A percentile compares a stretch with the other conserved stretches of the same genome.
These are phyloP conservation scores for Bruguiera hainesii DNA, from an alignment of 441 rosid species.

Conservation along the genomic window DNA sequence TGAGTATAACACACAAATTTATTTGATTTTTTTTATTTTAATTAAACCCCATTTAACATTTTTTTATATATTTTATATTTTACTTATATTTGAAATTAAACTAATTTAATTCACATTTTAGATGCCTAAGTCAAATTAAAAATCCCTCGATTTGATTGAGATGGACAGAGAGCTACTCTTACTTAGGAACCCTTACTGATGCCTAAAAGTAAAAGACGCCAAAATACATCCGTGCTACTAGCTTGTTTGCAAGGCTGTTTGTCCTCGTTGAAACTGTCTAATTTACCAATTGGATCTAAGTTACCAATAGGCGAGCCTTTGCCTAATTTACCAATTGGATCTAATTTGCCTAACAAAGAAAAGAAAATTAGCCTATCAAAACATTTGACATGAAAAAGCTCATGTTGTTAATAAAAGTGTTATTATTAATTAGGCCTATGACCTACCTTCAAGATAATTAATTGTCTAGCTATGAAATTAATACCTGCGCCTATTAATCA, in stretches of 20 bases:
- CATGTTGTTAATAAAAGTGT: too few species aligned
- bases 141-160: background rate
- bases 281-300: background rate
- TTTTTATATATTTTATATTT: too few species aligned
- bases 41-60: too few species aligned
- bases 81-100: too few species aligned
- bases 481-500: background rate
- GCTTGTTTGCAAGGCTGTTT: constrained; percentile 5
- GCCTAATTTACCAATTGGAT: background rate
- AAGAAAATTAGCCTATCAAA: background rate
- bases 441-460: too few species aligned
- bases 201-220: constrained; percentile 16
- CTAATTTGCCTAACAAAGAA: background rate
- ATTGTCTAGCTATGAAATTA: too few species aligned
- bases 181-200: constrained; percentile 29
- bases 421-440: too few species aligned
- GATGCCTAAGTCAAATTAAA: too few species aligned
- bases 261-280: constrained; percentile 8
- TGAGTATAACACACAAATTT: too few species aligned
- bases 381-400: background rate
- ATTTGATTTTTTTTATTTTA: too few species aligned
- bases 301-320: background rate
- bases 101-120: too few species aligned
- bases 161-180: constrained; percentile 28
- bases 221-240: constrained; percentile 6